A percentile compares a stretch with the other conserved stretches of the same genome.
phyloP scores from a whole-genome alignment of 2,329 filamentous ascomycete species.

The Exutisphaerella laricina region DNA sequence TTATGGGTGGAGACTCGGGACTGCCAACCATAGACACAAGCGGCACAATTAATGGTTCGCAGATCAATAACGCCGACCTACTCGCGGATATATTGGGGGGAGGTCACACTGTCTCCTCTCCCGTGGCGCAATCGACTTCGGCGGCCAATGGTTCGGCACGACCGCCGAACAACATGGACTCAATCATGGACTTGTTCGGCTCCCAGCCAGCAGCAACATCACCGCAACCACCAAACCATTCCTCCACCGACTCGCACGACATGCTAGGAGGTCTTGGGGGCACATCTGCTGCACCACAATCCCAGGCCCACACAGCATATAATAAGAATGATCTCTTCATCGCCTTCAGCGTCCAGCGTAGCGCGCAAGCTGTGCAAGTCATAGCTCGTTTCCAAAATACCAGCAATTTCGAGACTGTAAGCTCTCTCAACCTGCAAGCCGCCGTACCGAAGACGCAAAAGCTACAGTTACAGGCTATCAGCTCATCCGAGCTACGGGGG shows the following conservation, averaged over 20 bases:
- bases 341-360: slow-evolving; percentile 77
- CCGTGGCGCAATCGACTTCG: slow-evolving; percentile 36
- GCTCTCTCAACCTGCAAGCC: slow-evolving; percentile 78
- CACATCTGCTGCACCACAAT: slow-evolving; percentile 44
- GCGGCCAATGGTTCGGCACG: slow-evolving; percentile 21
- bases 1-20: slow-evolving; percentile 67
- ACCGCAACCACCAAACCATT: slow-evolving; percentile 30
- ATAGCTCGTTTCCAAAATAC: slow-evolving; percentile 75
- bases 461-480: slow-evolving; percentile 85
- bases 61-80: slow-evolving; percentile 71
- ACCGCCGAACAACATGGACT: slow-evolving; percentile 38
- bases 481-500: slow-evolving; percentile 66
- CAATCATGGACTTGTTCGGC: slow-evolving; percentile 89
- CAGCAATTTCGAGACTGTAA: slow-evolving; percentile 55
- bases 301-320: slow-evolving; percentile 64
- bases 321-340: slow-evolving; percentile 79
- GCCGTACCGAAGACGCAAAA: slow-evolving; percentile 97
- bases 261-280: slow-evolving; percentile 42
- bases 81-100: slow-evolving; percentile 88
- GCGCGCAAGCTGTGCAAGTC: slow-evolving; percentile 73
- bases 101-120: slow-evolving; percentile 47
- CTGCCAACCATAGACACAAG: slow-evolving; percentile 55
- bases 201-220: slow-evolving; percentile 30
- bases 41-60: slow-evolving; percentile 51
- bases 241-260: slow-evolving; percentile 36